Evolutionary conservation across 2,329 filamentous ascomycete genomes (phyloP), one percentile per base, ranked within the genome.

Genomic region (Scleromitrula shiraiana): DNA sequence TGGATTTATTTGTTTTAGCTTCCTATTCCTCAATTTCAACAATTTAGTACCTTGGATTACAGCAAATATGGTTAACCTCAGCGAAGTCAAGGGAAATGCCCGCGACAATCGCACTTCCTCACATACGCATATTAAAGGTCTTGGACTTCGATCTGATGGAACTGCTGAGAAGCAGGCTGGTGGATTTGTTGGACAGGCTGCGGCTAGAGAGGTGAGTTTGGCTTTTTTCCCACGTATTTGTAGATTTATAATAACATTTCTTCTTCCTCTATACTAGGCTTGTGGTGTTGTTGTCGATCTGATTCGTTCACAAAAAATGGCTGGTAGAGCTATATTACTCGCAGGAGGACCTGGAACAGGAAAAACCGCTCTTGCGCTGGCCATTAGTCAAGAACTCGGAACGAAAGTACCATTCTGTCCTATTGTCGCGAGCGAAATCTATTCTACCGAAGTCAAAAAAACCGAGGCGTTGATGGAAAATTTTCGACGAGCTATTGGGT

Each of bases 391-490:
- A 70, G 93, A 98, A 68, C 76, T 98, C 56, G 93, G 93, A 59
- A 96, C 90, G 41, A 97, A 96, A 73, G 95, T 98, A 49, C 93
- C 93, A 6, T 98, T 98, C 67, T 96, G 93, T 68, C 90, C 91
- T 32, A 97, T 98, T 64, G 93, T 96, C 45, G 93, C 90, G 60
- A 96, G 90, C 73, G 93, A 98, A 70, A 85, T 98, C 62, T 98
- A 96, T 72, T 95, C 88, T 59, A 85, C 91, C 38, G 93, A 98
- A 70, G 90, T 98, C 55, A 98, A 98, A 80, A 98, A 98, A 80
- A 98, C 93, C 41, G 93, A 98, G 69, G 85, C 95, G 57, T 73
- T 98, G 65, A 97, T 97, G 93, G 93, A 98, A 76, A 97, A 97
- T 73, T 98, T 98, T 69, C 80, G 93, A 65, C 78, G 93, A 64